phyloP scores from a whole-genome alignment of 768 basidiomycete genomes.

The Lanmaoa pseudosensibilis region DNA sequence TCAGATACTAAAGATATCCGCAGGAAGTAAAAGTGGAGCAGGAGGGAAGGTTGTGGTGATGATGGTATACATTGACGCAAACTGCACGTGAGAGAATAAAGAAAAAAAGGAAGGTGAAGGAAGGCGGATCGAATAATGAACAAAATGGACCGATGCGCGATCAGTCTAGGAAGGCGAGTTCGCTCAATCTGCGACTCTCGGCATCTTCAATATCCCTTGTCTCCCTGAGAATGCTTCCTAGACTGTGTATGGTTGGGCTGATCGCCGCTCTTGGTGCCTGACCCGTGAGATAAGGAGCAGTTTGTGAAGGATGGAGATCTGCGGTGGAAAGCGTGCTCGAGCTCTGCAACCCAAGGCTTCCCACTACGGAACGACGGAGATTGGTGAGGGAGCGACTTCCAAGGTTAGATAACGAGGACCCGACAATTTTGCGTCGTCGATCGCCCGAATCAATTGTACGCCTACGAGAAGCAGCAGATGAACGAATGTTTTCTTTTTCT shows the following conservation, averaged over 20 bases:
- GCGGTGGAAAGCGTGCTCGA: slow-evolving; percentile 20
- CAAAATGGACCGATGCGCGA: slow-evolving; percentile 3
- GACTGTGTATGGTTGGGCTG: slow-evolving; percentile 58
- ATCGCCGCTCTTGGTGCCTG: slow-evolving; percentile 42
- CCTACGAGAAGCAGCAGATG: slow-evolving; percentile 7
- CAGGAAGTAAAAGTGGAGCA: not conserved
- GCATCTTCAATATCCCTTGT: slow-evolving; percentile 60
- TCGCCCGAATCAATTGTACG: slow-evolving; percentile 22
- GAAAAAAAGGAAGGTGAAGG: not conserved
- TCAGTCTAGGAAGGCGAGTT: slow-evolving; percentile 63
- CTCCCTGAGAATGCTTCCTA: slow-evolving; percentile 55
- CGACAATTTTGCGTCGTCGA: slow-evolving; percentile 6
- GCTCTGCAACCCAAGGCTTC: slow-evolving; percentile 27
- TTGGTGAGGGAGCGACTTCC: slow-evolving; percentile 43
- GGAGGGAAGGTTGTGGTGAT: not conserved
- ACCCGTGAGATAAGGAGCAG: slow-evolving; percentile 5
- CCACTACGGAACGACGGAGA: slow-evolving; percentile 46
- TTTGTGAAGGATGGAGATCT: slow-evolving; percentile 42
- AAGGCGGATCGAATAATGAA: not conserved
- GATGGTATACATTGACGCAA: slow-evolving; percentile 1
- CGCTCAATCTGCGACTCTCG: slow-evolving; percentile 67
- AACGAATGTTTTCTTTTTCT: slow-evolving; percentile 17
- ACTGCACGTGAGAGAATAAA: slow-evolving; percentile 1
- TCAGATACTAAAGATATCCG: slow-evolving; percentile 8
- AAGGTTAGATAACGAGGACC: slow-evolving; percentile 25